A percentile compares a stretch with the other conserved stretches of the same genome.
phyloP scores from a whole-genome alignment of 2,329 filamentous ascomycete species.

The Fusarium sterilihyphosum region DNA sequence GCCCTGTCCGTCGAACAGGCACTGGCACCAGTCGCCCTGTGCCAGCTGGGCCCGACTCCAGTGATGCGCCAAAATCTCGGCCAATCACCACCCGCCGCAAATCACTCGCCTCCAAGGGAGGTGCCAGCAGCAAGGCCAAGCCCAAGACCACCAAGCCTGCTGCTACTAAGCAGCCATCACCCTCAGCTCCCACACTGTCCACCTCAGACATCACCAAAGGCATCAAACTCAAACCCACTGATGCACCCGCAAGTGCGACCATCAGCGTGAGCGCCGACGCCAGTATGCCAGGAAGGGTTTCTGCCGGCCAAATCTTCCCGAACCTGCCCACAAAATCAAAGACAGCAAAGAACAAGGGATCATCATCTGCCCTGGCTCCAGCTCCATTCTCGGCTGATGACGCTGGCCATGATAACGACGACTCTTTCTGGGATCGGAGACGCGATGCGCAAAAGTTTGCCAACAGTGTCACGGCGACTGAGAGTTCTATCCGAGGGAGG shows the following conservation, averaged over 20 bases:
- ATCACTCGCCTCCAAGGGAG: slow-evolving; percentile 51
- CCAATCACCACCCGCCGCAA: slow-evolving; percentile 54
- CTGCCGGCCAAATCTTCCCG: slow-evolving; percentile 47
- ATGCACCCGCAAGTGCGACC: slow-evolving; percentile 40
- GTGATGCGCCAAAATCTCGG: slow-evolving; percentile 51
- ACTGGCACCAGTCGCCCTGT: slow-evolving; percentile 36
- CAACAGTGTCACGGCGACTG: slow-evolving; percentile 47
- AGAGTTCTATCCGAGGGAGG: slow-evolving; percentile 53
- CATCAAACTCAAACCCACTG: slow-evolving; percentile 8
- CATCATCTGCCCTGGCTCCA: slow-evolving; percentile 33
- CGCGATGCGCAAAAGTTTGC: slow-evolving; percentile 53
- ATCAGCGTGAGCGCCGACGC: slow-evolving; percentile 44
- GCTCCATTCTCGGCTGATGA: slow-evolving; percentile 39
- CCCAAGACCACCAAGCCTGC: slow-evolving; percentile 48
- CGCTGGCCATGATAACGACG: slow-evolving; percentile 46
- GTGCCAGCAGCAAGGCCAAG: slow-evolving; percentile 46
- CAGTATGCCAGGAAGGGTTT: slow-evolving; percentile 55
- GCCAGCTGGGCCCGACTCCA: slow-evolving; percentile 42
- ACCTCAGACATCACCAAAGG: slow-evolving; percentile 26
- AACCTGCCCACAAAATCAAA: slow-evolving; percentile 45
- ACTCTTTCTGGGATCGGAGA: slow-evolving; percentile 49
- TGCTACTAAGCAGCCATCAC: slow-evolving; percentile 48
- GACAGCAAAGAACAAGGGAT: slow-evolving; percentile 44
- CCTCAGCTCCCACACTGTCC: slow-evolving; percentile 43
- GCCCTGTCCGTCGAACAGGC: slow-evolving; percentile 44